Base-by-base conservation (phyloP, 176 grass and related monocot species). In the Chrysopogon serrulatus region DNA sequence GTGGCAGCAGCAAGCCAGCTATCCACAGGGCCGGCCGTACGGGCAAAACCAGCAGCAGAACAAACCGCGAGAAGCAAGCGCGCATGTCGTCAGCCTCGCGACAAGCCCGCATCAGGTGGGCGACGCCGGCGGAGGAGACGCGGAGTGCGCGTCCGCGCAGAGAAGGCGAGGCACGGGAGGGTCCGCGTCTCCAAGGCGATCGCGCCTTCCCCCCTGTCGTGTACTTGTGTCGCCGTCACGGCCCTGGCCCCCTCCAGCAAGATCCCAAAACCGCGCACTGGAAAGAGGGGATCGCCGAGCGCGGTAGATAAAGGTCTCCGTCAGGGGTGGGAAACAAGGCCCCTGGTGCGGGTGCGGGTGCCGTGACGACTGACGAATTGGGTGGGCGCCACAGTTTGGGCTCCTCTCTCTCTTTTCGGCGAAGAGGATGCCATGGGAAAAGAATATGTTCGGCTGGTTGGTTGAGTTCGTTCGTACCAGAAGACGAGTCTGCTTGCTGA, bases 271-370 rank as follows among this genome's bases (percentile, higher is more conserved):
- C 72, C 71, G 78, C 40, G 15, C 31, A 36, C 17, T 80, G n/a
- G 26, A 16, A 44, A 74, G 17, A 76, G 28, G 6, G 3, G 26
- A 44, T 7, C 41, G 18, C 14, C 0, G 26, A 44, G 42, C 8
- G n/a, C n/a, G 71, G 88, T 82, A 77, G 88, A 82, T 82, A 82
- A 81, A 86, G 63, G 88, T 90, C 88, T 36, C 53, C 63, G 41
- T 82, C 71, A 53, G 49, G 61, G 15, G 17, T 49, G 47, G 87
- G 6, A 15, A 51, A 40, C 32, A 40, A 45, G 49, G 12, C 9
- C 68, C 64, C 31, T n/a, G n/a, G n/a, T n/a, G n/a, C n/a, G n/a
- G n/a, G n/a, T n/a, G n/a, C 48, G 7, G 28, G 30, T 48, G 24
- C 28, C 59, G 68, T 34, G 65, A 67, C n/a, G n/a, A n/a, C n/a